These are phyloP conservation scores for Erysimum cheiri DNA, from an alignment of 441 rosid species.

Conservation along the genomic window DNA sequence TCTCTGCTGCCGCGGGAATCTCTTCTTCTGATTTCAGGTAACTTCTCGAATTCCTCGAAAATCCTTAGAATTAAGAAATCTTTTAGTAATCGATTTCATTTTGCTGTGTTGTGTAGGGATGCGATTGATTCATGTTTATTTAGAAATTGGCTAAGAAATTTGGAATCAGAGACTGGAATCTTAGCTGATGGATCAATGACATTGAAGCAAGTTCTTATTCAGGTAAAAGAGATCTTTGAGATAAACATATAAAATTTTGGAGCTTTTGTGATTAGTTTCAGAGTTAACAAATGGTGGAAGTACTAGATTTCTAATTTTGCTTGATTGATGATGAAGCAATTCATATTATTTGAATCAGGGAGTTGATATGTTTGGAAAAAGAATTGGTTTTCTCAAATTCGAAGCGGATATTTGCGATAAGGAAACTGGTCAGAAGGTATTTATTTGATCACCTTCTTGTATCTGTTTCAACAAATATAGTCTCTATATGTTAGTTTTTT, in stretches of 20 bases:
- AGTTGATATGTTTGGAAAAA: conserved; percentile 87
- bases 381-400: conserved; percentile 89
- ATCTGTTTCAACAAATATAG: conserved; percentile 3
- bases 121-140: conserved; percentile 81
- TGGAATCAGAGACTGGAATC: conserved; percentile 78
- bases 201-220: conserved; percentile 76
- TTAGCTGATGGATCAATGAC: conserved; percentile 62
- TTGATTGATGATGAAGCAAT: neutral
- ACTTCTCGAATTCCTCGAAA: conserved; percentile 9
- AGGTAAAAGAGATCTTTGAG: conserved; percentile 48
- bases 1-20: conserved; percentile 68
- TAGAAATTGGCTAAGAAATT: conserved; percentile 76
- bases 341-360: conserved; percentile 55
- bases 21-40: conserved; percentile 73
- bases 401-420: conserved; percentile 72
- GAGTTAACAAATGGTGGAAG: no score
- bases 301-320: no score
- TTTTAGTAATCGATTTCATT: neutral
- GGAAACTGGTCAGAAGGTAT: conserved; percentile 76
- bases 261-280: no score
- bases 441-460: conserved; percentile 47
- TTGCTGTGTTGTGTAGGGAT: conserved; percentile 43
- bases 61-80: neutral
- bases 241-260: no score
- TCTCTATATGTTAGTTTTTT: conserved; percentile 13